These are phyloP conservation scores for Colletotrichum lini DNA, from an alignment of 2,329 filamentous ascomycete species.

Conservation along the genomic window DNA sequence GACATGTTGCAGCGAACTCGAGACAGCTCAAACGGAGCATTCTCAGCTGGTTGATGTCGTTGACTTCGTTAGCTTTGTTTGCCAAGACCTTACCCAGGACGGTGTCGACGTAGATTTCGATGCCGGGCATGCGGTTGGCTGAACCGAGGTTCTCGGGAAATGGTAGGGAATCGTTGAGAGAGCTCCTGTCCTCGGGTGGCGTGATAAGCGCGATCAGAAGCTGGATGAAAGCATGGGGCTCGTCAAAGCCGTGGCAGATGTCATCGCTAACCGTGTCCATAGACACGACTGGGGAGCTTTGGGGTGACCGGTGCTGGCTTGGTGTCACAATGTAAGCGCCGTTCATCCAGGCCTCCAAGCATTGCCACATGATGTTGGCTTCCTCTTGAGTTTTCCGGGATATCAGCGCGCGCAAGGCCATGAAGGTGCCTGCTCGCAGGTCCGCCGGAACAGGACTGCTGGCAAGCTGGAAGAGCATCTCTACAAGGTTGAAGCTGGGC, in stretches of 20 bases:
- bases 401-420: conserved; percentile 81
- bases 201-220: conserved; percentile 80
- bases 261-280: conserved; percentile 80
- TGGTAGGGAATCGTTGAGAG: conserved; percentile 81
- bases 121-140: conserved; percentile 81
- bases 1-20: conserved; percentile 83
- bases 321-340: conserved; percentile 63
- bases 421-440: conserved; percentile 87
- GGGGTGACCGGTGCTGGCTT: conserved; percentile 48
- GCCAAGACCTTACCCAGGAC: conserved; percentile 85
- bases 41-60: conserved; percentile 77
- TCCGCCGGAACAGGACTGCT: conserved; percentile 82
- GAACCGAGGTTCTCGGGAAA: conserved; percentile 90
- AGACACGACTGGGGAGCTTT: conserved; percentile 52
- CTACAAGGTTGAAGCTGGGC: conserved; percentile 76
- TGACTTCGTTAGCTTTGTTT: conserved; percentile 74
- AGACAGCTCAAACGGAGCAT: conserved; percentile 86
- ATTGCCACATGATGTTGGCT: conserved; percentile 83
- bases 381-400: conserved; percentile 78
- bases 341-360: conserved; percentile 84
- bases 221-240: conserved; percentile 86
- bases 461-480: conserved; percentile 83
- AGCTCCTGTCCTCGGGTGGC: conserved; percentile 73
- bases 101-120: conserved; percentile 95
- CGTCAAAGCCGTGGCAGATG: conserved; percentile 85